Percentiles rank a stretch among this genome's conserved stretches.
phyloP scores from a whole-genome alignment of 371 early-diverging fungal species.

The Mucor racemosus region DNA sequence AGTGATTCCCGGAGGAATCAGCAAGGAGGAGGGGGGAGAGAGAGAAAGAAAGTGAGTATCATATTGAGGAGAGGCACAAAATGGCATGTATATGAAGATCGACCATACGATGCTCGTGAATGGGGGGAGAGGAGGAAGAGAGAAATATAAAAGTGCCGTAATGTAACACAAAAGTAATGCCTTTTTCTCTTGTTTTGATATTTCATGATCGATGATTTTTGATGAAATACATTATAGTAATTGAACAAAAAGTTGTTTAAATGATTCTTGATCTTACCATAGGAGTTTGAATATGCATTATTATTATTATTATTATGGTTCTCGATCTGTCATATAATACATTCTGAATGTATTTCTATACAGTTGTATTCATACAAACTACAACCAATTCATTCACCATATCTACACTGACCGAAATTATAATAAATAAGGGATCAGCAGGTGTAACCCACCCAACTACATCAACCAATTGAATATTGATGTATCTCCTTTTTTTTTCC shows the following conservation, averaged over 20 bases:
- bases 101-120: slow-evolving; percentile 2
- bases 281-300: too few species aligned
- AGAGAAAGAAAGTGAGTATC: background rate
- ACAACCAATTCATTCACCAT: background rate
- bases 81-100: slow-evolving; percentile 5
- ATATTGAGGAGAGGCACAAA: background rate
- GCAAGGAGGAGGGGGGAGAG: background rate
- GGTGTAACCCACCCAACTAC: slow-evolving; percentile 2
- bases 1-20: background rate
- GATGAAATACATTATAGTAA: background rate
- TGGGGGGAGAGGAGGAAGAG: background rate
- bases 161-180: background rate
- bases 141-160: background rate
- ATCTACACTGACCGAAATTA: background rate
- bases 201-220: background rate
- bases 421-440: slow-evolving; percentile 6
- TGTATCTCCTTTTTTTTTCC: background rate
- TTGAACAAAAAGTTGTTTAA: background rate
- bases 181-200: background rate
- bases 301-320: too few species aligned
- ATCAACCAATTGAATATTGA: background rate
- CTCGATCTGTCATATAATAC: too few species aligned
- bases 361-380: too few species aligned
- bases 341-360: too few species aligned
- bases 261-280: background rate